These are phyloP conservation scores for Ceratocystis smalleyi DNA, from an alignment of 2,329 filamentous ascomycete genomes.

Conservation along the genomic window DNA sequence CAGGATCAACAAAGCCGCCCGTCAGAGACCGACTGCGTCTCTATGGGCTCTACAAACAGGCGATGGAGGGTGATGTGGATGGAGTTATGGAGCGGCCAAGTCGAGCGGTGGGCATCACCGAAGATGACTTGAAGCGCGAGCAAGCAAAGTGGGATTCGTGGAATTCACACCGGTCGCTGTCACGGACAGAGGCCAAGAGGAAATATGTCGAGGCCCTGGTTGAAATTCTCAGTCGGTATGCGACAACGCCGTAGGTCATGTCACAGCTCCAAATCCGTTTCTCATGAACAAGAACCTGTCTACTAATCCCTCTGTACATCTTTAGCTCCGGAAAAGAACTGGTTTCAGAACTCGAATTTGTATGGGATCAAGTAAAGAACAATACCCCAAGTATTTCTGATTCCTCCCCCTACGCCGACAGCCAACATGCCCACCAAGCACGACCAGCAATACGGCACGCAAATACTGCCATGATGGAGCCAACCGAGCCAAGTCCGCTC, in stretches of 20 bases:
- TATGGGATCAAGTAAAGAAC: slow-evolving; percentile 95
- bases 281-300: neutral
- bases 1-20: slow-evolving; percentile 76
- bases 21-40: slow-evolving; percentile 71
- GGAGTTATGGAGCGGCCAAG: slow-evolving; percentile 78
- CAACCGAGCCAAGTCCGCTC: slow-evolving; percentile 37
- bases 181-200: slow-evolving; percentile 82
- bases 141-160: slow-evolving; percentile 82
- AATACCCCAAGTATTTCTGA: slow-evolving; percentile 54
- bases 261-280: slow-evolving; percentile 14
- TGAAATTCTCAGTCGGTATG: slow-evolving; percentile 92
- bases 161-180: slow-evolving; percentile 72
- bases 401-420: slow-evolving; percentile 36
- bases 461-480: slow-evolving; percentile 32
- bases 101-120: slow-evolving; percentile 30
- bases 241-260: slow-evolving; percentile 57
- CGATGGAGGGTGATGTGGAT: slow-evolving; percentile 95
- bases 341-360: slow-evolving; percentile 90
- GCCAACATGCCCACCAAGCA: slow-evolving; percentile 18
- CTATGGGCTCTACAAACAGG: slow-evolving; percentile 97
- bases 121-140: slow-evolving; percentile 42
- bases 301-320: neutral
- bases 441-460: slow-evolving; percentile 25
- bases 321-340: slow-evolving; percentile 65
- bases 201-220: slow-evolving; percentile 88